Conservation (phyloP, 768 basidiomycete genomes). For the Podaxis rugospora region DNA sequence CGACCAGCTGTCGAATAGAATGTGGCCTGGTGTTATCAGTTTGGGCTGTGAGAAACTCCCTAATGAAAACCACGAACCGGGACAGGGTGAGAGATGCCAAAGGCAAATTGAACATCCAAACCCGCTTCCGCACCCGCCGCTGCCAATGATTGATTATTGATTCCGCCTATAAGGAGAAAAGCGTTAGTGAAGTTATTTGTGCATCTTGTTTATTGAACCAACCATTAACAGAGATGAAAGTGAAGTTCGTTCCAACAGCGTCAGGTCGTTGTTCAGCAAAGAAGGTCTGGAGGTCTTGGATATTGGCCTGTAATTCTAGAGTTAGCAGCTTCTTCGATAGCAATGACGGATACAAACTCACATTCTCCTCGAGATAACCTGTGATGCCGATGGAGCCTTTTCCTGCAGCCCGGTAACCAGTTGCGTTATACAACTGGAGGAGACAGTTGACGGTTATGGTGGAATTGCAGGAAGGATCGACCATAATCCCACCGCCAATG, state of each 20-base stretch:
- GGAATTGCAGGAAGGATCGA: conserved; percentile 45
- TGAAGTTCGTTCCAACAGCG: conserved; percentile 46
- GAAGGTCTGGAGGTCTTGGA: conserved; percentile 46
- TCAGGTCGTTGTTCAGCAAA: conserved; percentile 39
- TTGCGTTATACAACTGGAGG: conserved; percentile 49
- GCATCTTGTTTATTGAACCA: neutral
- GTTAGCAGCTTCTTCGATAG: neutral
- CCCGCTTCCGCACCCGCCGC: conserved; percentile 60
- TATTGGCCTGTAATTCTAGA: conserved; percentile 28
- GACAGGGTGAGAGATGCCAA: conserved; percentile 57
- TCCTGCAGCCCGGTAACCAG: conserved; percentile 36
- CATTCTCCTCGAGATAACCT: conserved; percentile 34
- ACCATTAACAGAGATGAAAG: conserved; percentile 56
- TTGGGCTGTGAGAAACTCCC: neutral
- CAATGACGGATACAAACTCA: neutral
- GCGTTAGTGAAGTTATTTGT: neutral
- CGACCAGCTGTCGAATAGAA: conserved; percentile 61
- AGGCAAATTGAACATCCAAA: conserved; percentile 59
- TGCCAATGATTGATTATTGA: conserved; percentile 46
- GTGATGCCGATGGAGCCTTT: conserved; percentile 51
- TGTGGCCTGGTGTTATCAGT: conserved; percentile 28
- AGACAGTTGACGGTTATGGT: conserved; percentile 50
- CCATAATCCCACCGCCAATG: conserved; percentile 28
- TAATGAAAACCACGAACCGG: conserved; percentile 26
- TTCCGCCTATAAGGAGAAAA: conserved; percentile 36